Base-by-base conservation (phyloP, 176 grass and related monocot genomes). In the Oryza glaberrima region DNA sequence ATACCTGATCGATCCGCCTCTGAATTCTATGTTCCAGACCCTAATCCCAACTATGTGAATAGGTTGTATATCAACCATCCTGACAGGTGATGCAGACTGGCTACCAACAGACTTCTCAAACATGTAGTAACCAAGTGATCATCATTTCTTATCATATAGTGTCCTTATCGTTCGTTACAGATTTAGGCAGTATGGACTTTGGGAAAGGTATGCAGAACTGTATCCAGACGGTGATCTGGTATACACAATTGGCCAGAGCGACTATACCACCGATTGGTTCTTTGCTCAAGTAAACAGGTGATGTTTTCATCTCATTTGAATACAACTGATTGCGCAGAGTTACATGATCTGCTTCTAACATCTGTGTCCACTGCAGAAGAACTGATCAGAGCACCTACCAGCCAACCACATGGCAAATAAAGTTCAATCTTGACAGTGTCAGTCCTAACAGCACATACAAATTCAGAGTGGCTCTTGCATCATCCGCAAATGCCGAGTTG, bases 231-330 rank as follows among this genome's bases (percentile, higher is more conserved):
- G 61, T 36, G 94, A 97, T 86, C 81, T 97, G 71, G 84, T 90
- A 17, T 97, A 88, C 60, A 94, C 87, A 38, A 44, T 97, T 34
- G 92, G 90, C 61, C 67, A 92, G 85, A 97, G 94, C 60, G 67
- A 94, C 63, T 94, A 94, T 56, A 76, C 20, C 34, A 97, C 77
- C 28, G 92, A 94, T 78, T 97, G 94, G 94, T 97, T 97, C 80
- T 97, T 87, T 46, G 94, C 94, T 77, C 94, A 97, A 84, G 92
- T 97, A 75, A 92, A 75, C 77, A 97, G 94, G 94, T 97, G n/a
- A 2, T 10, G 30, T 65, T 81, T 86, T 19, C 40, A 15, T 45
- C 35, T 85, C 61, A 17, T 65, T 63, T 10, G 14, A 61, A 68
- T 15, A 30, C 35, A 73, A 77, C 3, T 70, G 17, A 20, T 68